Evolutionary conservation across 805 yeast species (phyloP).

Genomic region (Pichia ethanolica): DNA sequence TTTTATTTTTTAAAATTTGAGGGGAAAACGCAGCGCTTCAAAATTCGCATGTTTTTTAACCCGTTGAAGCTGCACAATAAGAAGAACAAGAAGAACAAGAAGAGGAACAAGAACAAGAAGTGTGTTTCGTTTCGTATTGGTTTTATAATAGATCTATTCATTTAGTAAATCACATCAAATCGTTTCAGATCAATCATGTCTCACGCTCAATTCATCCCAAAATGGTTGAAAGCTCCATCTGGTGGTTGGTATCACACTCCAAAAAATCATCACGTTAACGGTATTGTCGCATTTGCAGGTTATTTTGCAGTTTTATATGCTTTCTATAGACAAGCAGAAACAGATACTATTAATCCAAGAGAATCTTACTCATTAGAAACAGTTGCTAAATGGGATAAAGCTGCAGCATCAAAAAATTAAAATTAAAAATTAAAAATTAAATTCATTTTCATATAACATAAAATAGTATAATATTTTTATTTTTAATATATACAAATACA

Average conservation of each 20-base stretch:
- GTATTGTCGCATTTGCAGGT: conserved; percentile 34
- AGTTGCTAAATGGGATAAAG: conserved; percentile 42
- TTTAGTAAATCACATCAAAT: neutral
- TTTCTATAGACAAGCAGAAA: conserved; percentile 32
- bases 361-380: conserved; percentile 32
- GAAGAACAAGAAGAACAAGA: no score
- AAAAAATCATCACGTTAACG: conserved; percentile 40
- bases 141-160: neutral
- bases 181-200: conserved; percentile 8
- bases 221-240: conserved; percentile 35
- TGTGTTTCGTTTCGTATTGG: no score
- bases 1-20: no score
- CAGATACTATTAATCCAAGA: conserved; percentile 29
- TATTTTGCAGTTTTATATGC: conserved; percentile 28
- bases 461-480: no score
- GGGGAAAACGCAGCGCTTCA: no score
- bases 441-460: no score
- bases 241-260: conserved; percentile 57
- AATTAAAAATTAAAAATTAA: neutral
- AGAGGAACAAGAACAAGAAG: no score
- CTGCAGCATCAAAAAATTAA: conserved; percentile 9
- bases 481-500: neutral
- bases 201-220: conserved; percentile 22
- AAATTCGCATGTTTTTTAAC: no score
- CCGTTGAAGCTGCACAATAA: no score